Base-by-base conservation (phyloP, 2,329 filamentous ascomycete genomes). In the Cryphonectria japonica region DNA sequence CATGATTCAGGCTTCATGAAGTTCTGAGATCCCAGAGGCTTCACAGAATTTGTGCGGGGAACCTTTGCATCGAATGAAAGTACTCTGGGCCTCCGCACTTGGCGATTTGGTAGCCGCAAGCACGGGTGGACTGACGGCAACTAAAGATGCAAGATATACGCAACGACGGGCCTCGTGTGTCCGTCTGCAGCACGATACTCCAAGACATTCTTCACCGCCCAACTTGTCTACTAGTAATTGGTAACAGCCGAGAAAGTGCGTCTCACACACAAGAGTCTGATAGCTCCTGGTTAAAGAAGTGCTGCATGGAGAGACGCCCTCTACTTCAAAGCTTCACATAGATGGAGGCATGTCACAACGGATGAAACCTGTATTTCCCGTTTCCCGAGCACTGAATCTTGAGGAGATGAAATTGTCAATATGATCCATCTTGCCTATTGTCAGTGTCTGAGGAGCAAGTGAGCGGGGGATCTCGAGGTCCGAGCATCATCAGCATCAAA, bases 161-260 rank as follows among this genome's bases (percentile, higher is more conserved):
- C 43, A 32, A 22, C 22, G 62, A 65, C 29, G 43, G 26, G 22
- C 8, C 43, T 50, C 34, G 62, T 14, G 19, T 43, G 3, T 34
- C 57, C 57, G 29, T 60, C 57, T 60, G 32, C 60, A 41, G 34
- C 29, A 60, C 1, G 7, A 60, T 19, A n/a, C 60, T 13, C 37
- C 34, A 41, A 34, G 19, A 9, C 29, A 54, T 14, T 16, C 6
- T 39, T 66, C 63, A 50, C 26, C 63, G 41, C 63, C 34, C 11
- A 54, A 29, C 29, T 37, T 29, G 63, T 3, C 11, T 29, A 13
- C 5, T 39, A 22, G 46, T 54, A 41, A 11, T n/a, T 66, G 63
- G 63, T 66, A 41, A 66, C 63, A 66, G 63, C 63, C 63, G 63
- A 54, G 46, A 8, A n/a, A 22, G n/a, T 11, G 63, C 43, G 46